Base-by-base conservation (phyloP, 331 rosid genomes). In the Ulmus americana region DNA sequence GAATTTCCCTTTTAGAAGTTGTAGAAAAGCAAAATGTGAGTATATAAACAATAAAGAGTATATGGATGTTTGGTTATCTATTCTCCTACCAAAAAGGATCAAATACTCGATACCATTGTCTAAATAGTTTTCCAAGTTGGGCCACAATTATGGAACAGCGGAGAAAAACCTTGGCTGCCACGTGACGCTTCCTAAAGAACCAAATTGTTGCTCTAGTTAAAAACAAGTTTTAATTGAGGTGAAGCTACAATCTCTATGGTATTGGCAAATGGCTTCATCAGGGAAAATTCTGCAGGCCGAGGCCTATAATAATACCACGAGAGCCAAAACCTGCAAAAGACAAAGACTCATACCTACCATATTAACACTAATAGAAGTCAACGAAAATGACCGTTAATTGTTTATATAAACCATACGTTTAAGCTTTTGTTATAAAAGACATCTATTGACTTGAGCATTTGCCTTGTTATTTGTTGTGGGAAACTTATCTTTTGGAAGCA, bases 201-300 rank as follows among this genome's bases (percentile, higher is more conserved):
- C 3, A 28, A 28, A 28, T 28, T 28, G 35, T 2, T 28, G 35
- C 35, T 28, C 3, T 28, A 28, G 35, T 28, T 28, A 28, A 52
- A 46, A 16, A 14, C 22, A 16, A 1, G 4, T 5, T 22, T 43
- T 6, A 47, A 50, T 10, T 9, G 41, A 13, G 39, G 45, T 20
- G 13, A 44, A 40, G 50, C 5, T 62, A 39, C 10, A 72, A 64
- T 53, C 46, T 65, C 55, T 56, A 51, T 0, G 49, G 74, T n/a
- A 42, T 81, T 76, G 85, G 85, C 95, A 88, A 84, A 72, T 88
- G 94, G 96, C 88, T 71, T 59, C 52, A 74, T 51, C 74, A 73
- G 65, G 62, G 8, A 68, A 77, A 54, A 49, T 59, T 63, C 14
- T 79, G 95, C 96, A 80, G 94, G 94, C 94, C 85, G 54, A 40